Evolutionary conservation across 2,329 filamentous ascomycete species (phyloP).

Genomic region (Colletotrichum tofieldiae): DNA sequence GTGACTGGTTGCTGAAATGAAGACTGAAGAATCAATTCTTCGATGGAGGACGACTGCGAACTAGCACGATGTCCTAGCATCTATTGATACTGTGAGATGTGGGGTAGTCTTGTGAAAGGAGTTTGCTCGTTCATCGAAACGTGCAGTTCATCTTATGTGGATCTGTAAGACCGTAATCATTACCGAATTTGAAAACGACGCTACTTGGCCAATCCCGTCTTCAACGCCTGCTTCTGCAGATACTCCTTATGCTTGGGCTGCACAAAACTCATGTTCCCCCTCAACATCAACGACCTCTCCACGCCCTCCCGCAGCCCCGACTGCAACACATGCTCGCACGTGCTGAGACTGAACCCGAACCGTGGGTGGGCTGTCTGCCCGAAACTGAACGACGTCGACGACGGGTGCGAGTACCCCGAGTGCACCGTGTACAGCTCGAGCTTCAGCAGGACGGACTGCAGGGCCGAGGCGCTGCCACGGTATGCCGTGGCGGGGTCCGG

Average conservation of each 20-base stretch:
- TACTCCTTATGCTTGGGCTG: constrained; percentile 26
- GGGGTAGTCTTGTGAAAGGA: too few relatives aligned
- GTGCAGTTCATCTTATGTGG: background rate
- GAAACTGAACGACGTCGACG: constrained; percentile 10
- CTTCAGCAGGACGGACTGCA: constrained; percentile 20
- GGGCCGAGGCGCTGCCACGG: constrained; percentile 21
- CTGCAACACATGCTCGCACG: constrained; percentile 23
- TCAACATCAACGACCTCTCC: constrained; percentile 14
- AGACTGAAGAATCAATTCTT: too few relatives aligned
- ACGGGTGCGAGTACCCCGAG: constrained; percentile 9
- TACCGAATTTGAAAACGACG: background rate
- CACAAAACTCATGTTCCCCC: background rate
- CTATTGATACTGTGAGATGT: too few relatives aligned
- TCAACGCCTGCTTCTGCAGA: constrained; percentile 26
- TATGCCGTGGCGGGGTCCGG: constrained; percentile 14
- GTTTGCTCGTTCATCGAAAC: background rate
- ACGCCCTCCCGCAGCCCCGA: constrained; percentile 6
- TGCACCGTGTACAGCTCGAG: constrained; percentile 34
- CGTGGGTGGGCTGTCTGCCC: background rate
- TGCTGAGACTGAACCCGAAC: constrained; percentile 6
- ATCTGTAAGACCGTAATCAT: background rate
- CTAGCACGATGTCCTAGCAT: too few relatives aligned
- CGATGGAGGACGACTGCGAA: too few relatives aligned
- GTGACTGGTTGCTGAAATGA: too few relatives aligned
- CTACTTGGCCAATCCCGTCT: constrained; percentile 13